Evolutionary conservation across 2,329 filamentous ascomycete species (phyloP), one percentile per base, ranked within the genome.

Genomic region (Fusarium secorum): DNA sequence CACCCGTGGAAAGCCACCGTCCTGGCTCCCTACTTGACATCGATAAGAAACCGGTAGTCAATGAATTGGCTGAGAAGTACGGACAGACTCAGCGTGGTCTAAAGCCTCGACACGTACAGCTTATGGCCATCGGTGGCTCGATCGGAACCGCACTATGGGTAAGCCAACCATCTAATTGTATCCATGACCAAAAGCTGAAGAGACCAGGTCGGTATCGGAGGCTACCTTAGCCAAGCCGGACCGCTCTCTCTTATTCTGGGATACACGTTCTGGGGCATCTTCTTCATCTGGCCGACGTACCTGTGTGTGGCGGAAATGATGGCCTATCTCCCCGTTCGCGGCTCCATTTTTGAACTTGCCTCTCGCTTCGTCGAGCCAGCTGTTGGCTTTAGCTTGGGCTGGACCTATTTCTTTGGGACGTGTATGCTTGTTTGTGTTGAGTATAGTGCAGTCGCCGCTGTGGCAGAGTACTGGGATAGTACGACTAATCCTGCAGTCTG

Each of bases 61-160:
- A 48, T 48, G 59, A 58, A 3, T 33, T 61, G 4, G 45, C 36
- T 8, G n/a, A 58, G 6, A 64, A 75, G 39, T 79, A 80, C 42
- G 78, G 78, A 20, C 72, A 78, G 62, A 80, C 78, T 11, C 60
- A 75, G 22, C 77, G 78, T 44, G 78, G 78, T 48, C 74, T 80
- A 4, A 75, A 75, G 7, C 69, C 82, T 13, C 81, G 83, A 24
- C 83, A 84, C 64, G 83, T 85, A 22, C 83, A 85, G 70, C 81
- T 85, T 55, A 85, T 85, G 82, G 82, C 83, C 35, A 83, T 85
- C 20, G 83, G 82, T 36, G 83, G 83, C 42, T 81, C 82, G 26
- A 85, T 84, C 46, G 83, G 83, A 11, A 83, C 80, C 18, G 82
- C 81, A 48, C 80, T 84, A 49, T 84, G 81, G 74, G 81, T 61